Evolutionary conservation across 2,329 filamentous ascomycete genomes (phyloP), one percentile per base, ranked within the genome.

Genomic region (Escovopsis sp.): DNA sequence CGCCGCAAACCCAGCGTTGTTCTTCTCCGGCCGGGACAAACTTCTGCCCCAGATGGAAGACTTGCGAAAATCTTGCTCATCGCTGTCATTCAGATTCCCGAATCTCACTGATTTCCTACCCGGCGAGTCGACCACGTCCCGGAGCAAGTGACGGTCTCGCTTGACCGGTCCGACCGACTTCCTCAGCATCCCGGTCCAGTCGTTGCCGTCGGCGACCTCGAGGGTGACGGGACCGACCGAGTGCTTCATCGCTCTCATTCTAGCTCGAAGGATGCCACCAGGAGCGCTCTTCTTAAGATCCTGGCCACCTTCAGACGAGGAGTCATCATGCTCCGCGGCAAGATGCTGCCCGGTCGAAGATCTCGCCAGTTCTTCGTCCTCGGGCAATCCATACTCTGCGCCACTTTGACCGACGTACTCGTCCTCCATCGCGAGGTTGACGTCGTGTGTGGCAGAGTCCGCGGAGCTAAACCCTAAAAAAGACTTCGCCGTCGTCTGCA

Each of bases 151-250:
- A 39, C 88, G 82, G 60, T 94, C 82, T 50, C 90, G 79, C 63
- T 96, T 96, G 51, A 83, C 77, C 5, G 90, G 88, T 50, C 85
- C 94, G 46, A 96, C 85, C 5, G 90, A 96, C 45, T 86, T 86
- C 54, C 86, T 83, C 43, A 98, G 68, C 62, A 94, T 87, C 47
- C 90, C 81, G 46, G 86, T 80, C 90, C 90, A 98, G 53, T 94
- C 81, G 40, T 87, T 83, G 36, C 79, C 82, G 43, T 72, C 69
- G 26, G 71, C 64, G 39, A 79, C 70, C 43, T 76, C 70, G 35
- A 73, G 61, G 44, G 67, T 72, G 17, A 68, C 53, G 17, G 75
- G 74, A 19, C 70, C 71, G 40, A 60, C 65, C 15, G 68, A 68
- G 42, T 66, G 67, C 55, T 76, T 77, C 49, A 72, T 61, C 27